Evolutionary conservation across 1,139 yeast genomes (phyloP).

Genomic region (Yamadazyma atlantica): DNA sequence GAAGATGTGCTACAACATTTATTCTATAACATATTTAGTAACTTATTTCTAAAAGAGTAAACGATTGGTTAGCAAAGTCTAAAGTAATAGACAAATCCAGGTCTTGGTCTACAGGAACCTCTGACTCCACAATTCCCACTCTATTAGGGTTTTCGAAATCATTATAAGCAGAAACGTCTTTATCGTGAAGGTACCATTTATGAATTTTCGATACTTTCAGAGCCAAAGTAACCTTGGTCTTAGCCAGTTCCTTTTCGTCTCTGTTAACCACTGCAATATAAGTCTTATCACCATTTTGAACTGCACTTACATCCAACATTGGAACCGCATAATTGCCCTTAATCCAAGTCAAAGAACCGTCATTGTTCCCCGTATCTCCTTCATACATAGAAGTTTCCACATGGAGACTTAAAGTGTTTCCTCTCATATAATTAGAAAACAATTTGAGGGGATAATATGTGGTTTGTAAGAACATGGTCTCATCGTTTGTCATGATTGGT

Average conservation of each 20-base stretch:
- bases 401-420: conserved; percentile 25
- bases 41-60: conserved; percentile 13
- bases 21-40: neutral
- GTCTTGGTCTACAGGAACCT: conserved; percentile 5
- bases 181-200: conserved; percentile 23
- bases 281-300: conserved; percentile 16
- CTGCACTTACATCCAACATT: conserved; percentile 17
- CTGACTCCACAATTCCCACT: conserved; percentile 9
- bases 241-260: conserved; percentile 19
- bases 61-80: conserved; percentile 16
- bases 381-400: conserved; percentile 23
- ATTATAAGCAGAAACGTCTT: conserved; percentile 23
- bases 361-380: conserved; percentile 22
- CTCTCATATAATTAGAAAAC: conserved; percentile 30
- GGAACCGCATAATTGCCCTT: conserved; percentile 22
- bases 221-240: conserved; percentile 17
- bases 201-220: conserved; percentile 13
- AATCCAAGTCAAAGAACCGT: conserved; percentile 21
- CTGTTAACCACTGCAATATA: conserved; percentile 28
- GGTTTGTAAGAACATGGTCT: conserved; percentile 25
- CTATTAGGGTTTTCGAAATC: conserved; percentile 18
- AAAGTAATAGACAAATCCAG: conserved; percentile 6
- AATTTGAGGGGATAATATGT: conserved; percentile 26
- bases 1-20: no score
- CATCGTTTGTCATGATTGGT: conserved; percentile 29